Conservation (phyloP, 345 rosid species). For the Garcia nutans region DNA sequence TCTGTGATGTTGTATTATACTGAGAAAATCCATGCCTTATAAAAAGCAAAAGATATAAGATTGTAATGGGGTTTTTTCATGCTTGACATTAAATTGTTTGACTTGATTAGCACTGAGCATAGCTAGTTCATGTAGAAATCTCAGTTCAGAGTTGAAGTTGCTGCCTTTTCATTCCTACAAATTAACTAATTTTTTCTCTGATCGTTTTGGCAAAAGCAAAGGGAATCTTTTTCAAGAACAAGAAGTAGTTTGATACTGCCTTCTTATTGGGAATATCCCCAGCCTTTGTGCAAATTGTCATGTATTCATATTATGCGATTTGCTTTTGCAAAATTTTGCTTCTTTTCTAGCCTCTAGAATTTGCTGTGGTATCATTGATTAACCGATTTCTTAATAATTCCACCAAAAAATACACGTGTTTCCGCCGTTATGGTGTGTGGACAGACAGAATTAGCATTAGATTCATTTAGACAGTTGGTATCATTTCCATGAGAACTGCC, state of each 20-base stretch:
- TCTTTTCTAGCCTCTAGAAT: neutral
- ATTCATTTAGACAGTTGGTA: constrained; percentile 5
- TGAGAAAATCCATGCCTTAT: no score
- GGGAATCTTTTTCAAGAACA: constrained; percentile 5
- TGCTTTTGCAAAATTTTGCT: neutral
- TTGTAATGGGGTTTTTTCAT: neutral
- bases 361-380: neutral
- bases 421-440: neutral
- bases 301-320: neutral
- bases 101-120: neutral
- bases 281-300: neutral
- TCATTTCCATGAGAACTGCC: neutral
- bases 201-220: neutral
- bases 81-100: neutral
- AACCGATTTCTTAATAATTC: neutral
- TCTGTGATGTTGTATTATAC: neutral
- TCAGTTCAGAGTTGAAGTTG: neutral
- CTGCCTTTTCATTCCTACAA: neutral
- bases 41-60: neutral
- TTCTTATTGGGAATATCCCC: no score
- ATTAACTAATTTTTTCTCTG: neutral
- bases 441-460: neutral
- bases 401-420: neutral
- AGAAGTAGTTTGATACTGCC: neutral
- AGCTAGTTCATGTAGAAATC: neutral